Base-by-base conservation (phyloP, 129 eudicot species). In the Cynara cardunculus region DNA sequence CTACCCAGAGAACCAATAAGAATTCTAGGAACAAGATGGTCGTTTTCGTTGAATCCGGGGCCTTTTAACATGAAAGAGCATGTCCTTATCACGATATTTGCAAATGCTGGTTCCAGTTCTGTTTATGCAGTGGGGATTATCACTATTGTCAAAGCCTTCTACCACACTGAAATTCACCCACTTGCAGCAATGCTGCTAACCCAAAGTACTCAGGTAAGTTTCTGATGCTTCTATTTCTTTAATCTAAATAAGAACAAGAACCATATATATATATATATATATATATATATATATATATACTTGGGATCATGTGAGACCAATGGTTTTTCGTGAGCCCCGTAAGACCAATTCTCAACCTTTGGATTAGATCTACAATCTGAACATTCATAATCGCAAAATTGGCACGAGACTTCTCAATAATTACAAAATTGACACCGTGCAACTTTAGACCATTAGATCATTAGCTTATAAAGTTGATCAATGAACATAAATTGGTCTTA, bases 51-150 rank as follows among this genome's bases (percentile, higher is more conserved):
- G 77, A 93, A 93, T 72, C 97, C 98, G 2, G 97, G 98, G 14
- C 98, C 97, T 5, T 93, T 93, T 72, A 91, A 93, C 81, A 53
- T 93, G 79, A 93, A 93, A 78, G 98, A 93, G 83, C 96, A 93
- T 77, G 93, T 87, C 3, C 92, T 93, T 41, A 91, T 93, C 46
- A 93, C 98, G 44, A 91, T 93, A 34, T 86, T 93, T n/a, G 98
- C 98, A 13, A 89, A 86, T 76, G 84, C 92, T 2, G 97, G 98
- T 56, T 77, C 92, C 0, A 88, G 72, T 74, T 31, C 77, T 0
- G 91, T 85, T 39, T 89, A 87, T 62, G 97, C 97, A 0, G 89
- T 93, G 14, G 82, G 80, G 30, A 91, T 91, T 73, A 84, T 93
- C 25, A 89, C 94, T 16, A 89, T 88, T 7, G 92, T 91, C 3